These are phyloP conservation scores for Alternaria infectoria DNA, from an alignment of 2,329 filamentous ascomycete genomes.

Conservation along the genomic window DNA sequence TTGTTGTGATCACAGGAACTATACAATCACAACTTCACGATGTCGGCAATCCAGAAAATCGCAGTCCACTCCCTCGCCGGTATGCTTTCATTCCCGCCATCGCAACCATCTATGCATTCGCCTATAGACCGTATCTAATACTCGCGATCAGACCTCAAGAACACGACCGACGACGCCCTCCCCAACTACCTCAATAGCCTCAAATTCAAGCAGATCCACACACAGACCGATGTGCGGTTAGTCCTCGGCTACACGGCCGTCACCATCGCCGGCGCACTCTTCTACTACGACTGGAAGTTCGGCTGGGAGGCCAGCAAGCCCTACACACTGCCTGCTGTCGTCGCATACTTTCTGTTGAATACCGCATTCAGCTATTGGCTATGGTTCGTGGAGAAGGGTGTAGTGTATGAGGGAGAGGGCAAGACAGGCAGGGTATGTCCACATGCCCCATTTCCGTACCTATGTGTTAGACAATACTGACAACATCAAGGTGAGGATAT, in stretches of 20 bases:
- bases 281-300: slow-evolving; percentile 88
- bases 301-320: slow-evolving; percentile 87
- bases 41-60: slow-evolving; percentile 59
- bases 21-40: slow-evolving; percentile 14
- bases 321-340: slow-evolving; percentile 80
- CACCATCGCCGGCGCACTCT: slow-evolving; percentile 78
- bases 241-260: slow-evolving; percentile 84
- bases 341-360: slow-evolving; percentile 80
- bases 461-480: not conserved
- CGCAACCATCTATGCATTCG: slow-evolving; percentile 7
- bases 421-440: slow-evolving; percentile 68
- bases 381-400: slow-evolving; percentile 78
- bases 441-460: not conserved
- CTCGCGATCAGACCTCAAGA: slow-evolving; percentile 79
- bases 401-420: slow-evolving; percentile 78
- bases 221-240: slow-evolving; percentile 81
- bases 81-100: slow-evolving; percentile 40
- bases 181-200: slow-evolving; percentile 91
- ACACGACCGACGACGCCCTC: slow-evolving; percentile 93
- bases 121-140: slow-evolving; percentile 17
- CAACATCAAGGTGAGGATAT: slow-evolving; percentile 69
- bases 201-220: slow-evolving; percentile 82
- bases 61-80: slow-evolving; percentile 72
- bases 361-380: slow-evolving; percentile 82
- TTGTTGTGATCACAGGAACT: not conserved